phyloP scores from a whole-genome alignment of 2,329 filamentous ascomycete genomes.

The Ascochyta koolunga region DNA sequence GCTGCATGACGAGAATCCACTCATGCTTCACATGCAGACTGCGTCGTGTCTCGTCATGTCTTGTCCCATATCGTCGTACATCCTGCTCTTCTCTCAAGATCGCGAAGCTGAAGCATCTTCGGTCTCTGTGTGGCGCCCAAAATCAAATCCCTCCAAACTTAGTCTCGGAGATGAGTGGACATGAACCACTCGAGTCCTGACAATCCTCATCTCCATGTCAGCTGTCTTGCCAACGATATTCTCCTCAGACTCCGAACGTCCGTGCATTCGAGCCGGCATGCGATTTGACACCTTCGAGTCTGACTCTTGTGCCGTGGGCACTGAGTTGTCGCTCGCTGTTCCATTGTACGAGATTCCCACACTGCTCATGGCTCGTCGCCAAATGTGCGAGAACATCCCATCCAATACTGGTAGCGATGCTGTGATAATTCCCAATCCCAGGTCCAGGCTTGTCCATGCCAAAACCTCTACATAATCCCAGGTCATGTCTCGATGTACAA shows the following conservation, averaged over 20 bases:
- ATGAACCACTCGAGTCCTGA: not conserved
- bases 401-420: not conserved
- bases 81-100: too few relatives aligned
- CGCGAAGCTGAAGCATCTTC: not conserved
- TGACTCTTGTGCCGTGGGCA: too few relatives aligned
- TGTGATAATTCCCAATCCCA: not conserved
- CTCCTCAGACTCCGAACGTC: not conserved
- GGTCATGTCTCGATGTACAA: too few relatives aligned
- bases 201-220: not conserved
- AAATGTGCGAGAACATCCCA: not conserved
- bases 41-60: too few relatives aligned
- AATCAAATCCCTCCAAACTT: not conserved
- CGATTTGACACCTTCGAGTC: not conserved
- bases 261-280: not conserved
- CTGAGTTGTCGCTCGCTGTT: not conserved
- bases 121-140: not conserved
- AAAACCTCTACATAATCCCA: not conserved
- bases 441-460: not conserved
- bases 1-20: constrained; percentile 2
- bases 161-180: not conserved
- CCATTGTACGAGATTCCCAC: not conserved
- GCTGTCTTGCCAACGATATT: not conserved
- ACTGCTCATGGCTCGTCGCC: not conserved
- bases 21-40: not conserved
- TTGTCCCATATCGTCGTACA: too few relatives aligned